Conservation (phyloP, 164 flowering plant genomes). For the Magnolia changhungtana region DNA sequence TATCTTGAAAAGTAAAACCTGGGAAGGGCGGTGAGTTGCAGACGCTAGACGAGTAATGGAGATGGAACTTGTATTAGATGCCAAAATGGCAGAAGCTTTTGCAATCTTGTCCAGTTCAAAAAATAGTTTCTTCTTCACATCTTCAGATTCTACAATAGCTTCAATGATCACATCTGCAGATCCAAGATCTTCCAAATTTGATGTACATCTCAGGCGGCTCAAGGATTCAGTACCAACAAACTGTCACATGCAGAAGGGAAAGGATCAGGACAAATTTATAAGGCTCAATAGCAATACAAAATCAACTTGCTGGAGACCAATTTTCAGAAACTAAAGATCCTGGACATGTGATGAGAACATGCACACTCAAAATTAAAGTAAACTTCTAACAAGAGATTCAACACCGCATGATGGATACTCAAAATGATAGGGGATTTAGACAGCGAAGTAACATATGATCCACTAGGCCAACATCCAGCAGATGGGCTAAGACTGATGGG, state of each 20-base stretch:
- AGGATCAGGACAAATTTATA: background rate
- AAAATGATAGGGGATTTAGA: too few relatives aligned
- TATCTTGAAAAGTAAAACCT: slow-evolving; percentile 41
- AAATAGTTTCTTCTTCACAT: slow-evolving; percentile 71
- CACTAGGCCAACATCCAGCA: too few relatives aligned
- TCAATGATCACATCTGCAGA: slow-evolving; percentile 76
- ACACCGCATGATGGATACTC: background rate
- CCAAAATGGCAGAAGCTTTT: slow-evolving; percentile 72
- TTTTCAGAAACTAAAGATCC: too few relatives aligned
- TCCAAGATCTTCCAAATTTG: slow-evolving; percentile 56
- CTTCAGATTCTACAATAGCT: slow-evolving; percentile 95
- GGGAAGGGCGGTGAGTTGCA: slow-evolving; percentile 60
- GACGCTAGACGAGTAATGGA: slow-evolving; percentile 87
- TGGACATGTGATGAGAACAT: background rate
- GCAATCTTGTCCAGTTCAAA: slow-evolving; percentile 57
- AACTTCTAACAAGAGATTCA: background rate
- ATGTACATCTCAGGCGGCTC: slow-evolving; percentile 42
- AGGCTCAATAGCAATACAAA: too few relatives aligned
- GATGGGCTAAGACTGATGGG: background rate
- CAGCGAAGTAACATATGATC: too few relatives aligned
- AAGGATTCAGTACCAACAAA: slow-evolving; percentile 42
- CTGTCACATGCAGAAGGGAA: slow-evolving; percentile 30
- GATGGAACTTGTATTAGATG: slow-evolving; percentile 97
- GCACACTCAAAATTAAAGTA: background rate
- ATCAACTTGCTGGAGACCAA: too few relatives aligned